Conservation (phyloP, 345 rosid genomes). For the Syzygium grande region DNA sequence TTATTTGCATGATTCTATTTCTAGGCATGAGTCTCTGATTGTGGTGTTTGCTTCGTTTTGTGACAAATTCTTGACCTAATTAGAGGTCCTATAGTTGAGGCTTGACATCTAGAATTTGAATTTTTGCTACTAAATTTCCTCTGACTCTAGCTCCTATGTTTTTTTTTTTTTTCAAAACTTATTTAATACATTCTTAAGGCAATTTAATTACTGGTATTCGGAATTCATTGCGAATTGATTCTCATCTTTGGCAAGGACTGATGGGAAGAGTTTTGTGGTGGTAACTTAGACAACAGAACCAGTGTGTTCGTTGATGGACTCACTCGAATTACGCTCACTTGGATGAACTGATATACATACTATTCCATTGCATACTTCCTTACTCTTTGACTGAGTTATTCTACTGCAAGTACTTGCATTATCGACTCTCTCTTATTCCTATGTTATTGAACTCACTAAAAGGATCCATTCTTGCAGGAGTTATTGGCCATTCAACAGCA, state of each 20-base stretch:
- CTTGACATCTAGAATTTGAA: background rate
- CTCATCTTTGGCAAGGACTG: background rate
- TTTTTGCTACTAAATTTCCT: background rate
- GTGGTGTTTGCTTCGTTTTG: background rate
- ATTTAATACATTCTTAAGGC: background rate
- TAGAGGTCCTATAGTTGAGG: background rate
- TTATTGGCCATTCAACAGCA: slow-evolving; percentile 96
- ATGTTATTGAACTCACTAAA: background rate
- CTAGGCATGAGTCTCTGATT: background rate
- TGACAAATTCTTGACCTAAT: background rate
- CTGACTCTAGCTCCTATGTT: background rate
- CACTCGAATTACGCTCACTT: background rate
- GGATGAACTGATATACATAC: background rate
- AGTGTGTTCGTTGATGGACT: background rate
- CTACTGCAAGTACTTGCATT: background rate
- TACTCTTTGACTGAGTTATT: background rate
- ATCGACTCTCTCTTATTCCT: background rate
- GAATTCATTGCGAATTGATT: background rate
- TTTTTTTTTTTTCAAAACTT: background rate
- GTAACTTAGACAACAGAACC: background rate
- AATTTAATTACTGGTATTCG: background rate
- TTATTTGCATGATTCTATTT: background rate
- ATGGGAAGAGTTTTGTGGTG: background rate
- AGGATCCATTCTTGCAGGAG: slow-evolving; percentile 48
- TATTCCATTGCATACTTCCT: background rate